Base-by-base conservation (phyloP, 345 rosid species). In the Clarkia xantiana region DNA sequence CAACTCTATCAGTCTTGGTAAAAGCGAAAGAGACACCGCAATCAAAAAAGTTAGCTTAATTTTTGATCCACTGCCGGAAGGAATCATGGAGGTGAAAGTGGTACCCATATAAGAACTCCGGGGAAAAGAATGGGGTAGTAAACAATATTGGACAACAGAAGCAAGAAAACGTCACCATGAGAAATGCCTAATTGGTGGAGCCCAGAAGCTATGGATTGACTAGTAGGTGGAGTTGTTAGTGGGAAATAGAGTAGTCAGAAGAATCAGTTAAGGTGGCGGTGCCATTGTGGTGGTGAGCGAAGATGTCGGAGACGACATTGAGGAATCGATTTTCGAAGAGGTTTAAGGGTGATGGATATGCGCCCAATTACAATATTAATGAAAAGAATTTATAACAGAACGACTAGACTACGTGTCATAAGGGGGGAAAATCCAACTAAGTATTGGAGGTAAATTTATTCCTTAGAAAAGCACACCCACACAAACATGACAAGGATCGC, bases 141-240 rank as follows among this genome's bases (percentile, higher is more conserved):
- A 49, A 82, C 52, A 34, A 85, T 78, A 59, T 85, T 89, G 25
- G 94, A 90, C 60, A 82, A 52, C 49, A 82, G 51, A 58, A 85
- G 67, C 45, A 82, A 62, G 14, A 89, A 85, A 18, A 74, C 77
- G 39, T 89, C 85, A 56, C 94, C 87, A 64, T 69, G 70, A 1
- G 55, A 63, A 38, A 85, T 42, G 25, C 94, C 87, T 15, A 69
- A 14, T 39, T 50, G 57, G 51, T 70, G 78, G 40, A 89, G 70
- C 52, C 75, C 77, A 40, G 72, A 63, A 54, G 90, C 94, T 42
- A 78, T 40, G 50, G 80, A 75, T 17, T 62, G 48, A 89, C 73
- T 54, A 72, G 42, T n/a, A 61, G 52, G 23, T 62, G 55, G 20
- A 89, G 70, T 34, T 80, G 55, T 9, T 53, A 14, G 71, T 76